Base-by-base conservation (phyloP, 148 eudicot genomes). In the Limonium bicolor region DNA sequence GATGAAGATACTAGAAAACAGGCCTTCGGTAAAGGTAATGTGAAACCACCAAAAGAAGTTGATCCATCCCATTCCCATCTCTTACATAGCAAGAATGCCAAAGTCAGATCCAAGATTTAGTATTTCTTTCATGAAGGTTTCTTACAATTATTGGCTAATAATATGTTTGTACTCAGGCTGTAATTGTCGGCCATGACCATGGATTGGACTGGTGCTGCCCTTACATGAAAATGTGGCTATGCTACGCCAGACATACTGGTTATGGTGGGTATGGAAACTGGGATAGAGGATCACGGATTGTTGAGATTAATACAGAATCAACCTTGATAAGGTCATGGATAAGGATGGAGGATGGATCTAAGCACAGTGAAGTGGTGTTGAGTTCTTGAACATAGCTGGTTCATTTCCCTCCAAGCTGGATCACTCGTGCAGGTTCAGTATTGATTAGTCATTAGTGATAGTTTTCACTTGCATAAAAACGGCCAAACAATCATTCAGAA, bases 181-280 rank as follows among this genome's bases (percentile, higher is more conserved):
- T 90, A 53, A 80, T 90, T 67, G 97, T 80, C 31, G 97, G 97
- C 32, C 97, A 90, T 67, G 80, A 90, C 70, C 93, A 90, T 52
- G 97, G 97, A 27, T 58, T 90, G 48, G 97, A 90, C 60, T 90
- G 97, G 97, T 90, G 97, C 53, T 90, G 93, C 55, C 97, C 97
- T 13, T 43, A 75, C 62, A 64, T 73, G 42, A 79, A 72, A 32
- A 49, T 84, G 3, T 84, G 97, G 95, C 69, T 90, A 21, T 90
- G 97, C 69, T 90, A 55, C 59, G 93, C 87, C 14, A 64, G 95
- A 29, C 97, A 90, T 51, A 74, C 93, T 7, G 97, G 97, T 6
- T 80, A 90, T 62, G 97, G 97, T 43, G 97, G 97, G n/a, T 90
- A 90, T 36, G 97, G 97, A 31, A 70, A 50, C 54, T 83, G 97